Conservation (phyloP, 495 filamentous ascomycete genomes). For the Trichoderma reesei region DNA sequence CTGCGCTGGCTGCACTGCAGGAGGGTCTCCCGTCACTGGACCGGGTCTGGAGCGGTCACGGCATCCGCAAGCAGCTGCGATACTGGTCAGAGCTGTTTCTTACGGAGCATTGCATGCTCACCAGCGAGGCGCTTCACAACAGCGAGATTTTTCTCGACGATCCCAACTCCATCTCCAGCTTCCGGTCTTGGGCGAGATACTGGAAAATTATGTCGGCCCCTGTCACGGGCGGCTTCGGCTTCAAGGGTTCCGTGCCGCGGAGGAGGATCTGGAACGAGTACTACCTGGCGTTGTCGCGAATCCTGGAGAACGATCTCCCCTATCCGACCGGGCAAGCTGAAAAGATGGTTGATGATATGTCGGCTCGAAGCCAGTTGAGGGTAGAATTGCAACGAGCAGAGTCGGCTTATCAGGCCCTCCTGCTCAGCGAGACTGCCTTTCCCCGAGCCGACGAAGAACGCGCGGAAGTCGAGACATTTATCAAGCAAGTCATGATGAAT, state of each 20-base stretch:
- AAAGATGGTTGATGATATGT: slow-evolving; percentile 32
- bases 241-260: slow-evolving; percentile 37
- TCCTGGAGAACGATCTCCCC: slow-evolving; percentile 44
- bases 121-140: slow-evolving; percentile 44
- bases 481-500: slow-evolving; percentile 68
- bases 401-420: slow-evolving; percentile 56
- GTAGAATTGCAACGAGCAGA: slow-evolving; percentile 68
- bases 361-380: slow-evolving; percentile 52
- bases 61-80: slow-evolving; percentile 48
- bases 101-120: slow-evolving; percentile 58
- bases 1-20: slow-evolving; percentile 54
- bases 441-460: slow-evolving; percentile 70
- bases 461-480: slow-evolving; percentile 69
- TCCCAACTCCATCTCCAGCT: slow-evolving; percentile 41
- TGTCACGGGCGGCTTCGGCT: slow-evolving; percentile 36
- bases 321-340: slow-evolving; percentile 36
- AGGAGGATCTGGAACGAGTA: slow-evolving; percentile 70
- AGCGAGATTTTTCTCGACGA: slow-evolving; percentile 35
- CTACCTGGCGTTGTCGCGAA: slow-evolving; percentile 61
- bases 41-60: slow-evolving; percentile 30
- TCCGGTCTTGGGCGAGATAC: slow-evolving; percentile 53
- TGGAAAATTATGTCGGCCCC: slow-evolving; percentile 35
- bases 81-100: slow-evolving; percentile 73
- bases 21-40: slow-evolving; percentile 52
- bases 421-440: slow-evolving; percentile 68